Conservation (phyloP, 257 asterid species). For the Gentiana dahurica region DNA sequence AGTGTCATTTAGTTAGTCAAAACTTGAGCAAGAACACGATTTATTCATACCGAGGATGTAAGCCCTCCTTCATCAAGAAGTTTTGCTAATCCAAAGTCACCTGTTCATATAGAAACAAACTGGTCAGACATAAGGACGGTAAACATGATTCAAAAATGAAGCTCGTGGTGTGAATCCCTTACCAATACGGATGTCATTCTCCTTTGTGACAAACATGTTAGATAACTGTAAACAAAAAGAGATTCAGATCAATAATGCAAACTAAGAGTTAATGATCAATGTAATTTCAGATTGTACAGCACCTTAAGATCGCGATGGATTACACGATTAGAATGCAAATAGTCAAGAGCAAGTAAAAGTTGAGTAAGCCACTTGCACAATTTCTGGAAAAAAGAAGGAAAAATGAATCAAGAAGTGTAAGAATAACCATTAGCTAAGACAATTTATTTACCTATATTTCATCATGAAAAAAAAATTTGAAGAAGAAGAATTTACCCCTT, state of each 20-base stretch:
- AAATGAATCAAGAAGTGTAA: constrained; percentile 2
- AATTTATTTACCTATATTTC: constrained; percentile 3
- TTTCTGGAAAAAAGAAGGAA: constrained; percentile 44
- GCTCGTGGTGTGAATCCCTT: constrained; percentile 19
- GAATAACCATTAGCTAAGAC: not conserved
- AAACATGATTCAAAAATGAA: constrained; percentile 1
- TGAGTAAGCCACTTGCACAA: constrained; percentile 96
- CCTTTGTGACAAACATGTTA: constrained; percentile 76
- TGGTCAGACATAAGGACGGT: constrained; percentile 2
- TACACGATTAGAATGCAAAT: constrained; percentile 86
- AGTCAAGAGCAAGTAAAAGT: constrained; percentile 64
- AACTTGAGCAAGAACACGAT: not conserved
- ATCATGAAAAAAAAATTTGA: not conserved
- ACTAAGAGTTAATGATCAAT: constrained; percentile 5
- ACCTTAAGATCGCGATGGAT: constrained; percentile 94
- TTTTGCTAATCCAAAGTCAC: constrained; percentile 91
- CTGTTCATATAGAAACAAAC: constrained; percentile 29
- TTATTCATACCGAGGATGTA: constrained; percentile 67
- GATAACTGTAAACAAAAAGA: constrained; percentile 45
- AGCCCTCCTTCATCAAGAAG: constrained; percentile 64
- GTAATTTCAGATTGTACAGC: constrained; percentile 7
- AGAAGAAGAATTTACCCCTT: constrained; percentile 49
- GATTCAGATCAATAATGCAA: constrained; percentile 15
- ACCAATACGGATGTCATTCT: constrained; percentile 78
- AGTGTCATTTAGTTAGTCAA: not conserved